Percentiles rank a stretch among this genome's conserved stretches.
Conservation (phyloP, 2,329 filamentous ascomycete genomes). For the Botryosphaeria dothidea region DNA sequence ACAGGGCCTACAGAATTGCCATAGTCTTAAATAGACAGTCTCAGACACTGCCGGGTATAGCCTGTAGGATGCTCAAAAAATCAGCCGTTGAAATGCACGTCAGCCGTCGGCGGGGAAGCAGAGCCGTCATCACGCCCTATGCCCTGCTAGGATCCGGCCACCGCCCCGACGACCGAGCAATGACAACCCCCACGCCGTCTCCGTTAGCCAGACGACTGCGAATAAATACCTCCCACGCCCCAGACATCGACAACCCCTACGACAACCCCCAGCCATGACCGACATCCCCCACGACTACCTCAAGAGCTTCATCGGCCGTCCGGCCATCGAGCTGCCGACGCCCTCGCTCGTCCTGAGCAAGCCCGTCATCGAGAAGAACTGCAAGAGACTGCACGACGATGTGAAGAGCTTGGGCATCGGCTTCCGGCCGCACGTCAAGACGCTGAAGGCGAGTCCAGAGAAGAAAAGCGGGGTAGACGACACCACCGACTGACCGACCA, state of each 20-base stretch:
- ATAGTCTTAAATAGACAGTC: too few relatives aligned
- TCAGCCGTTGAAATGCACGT: too few relatives aligned
- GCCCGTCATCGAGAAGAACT: slow-evolving; percentile 13
- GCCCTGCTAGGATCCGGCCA: background rate
- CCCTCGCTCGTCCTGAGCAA: slow-evolving; percentile 19
- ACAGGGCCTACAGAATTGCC: too few relatives aligned
- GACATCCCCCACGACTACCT: slow-evolving; percentile 11
- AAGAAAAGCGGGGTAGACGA: background rate
- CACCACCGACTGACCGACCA: too few relatives aligned
- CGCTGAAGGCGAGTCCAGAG: slow-evolving; percentile 16
- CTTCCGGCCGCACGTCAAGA: slow-evolving; percentile 20
- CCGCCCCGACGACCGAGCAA: background rate
- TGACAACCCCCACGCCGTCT: background rate
- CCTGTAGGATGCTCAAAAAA: too few relatives aligned
- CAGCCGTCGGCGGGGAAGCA: background rate
- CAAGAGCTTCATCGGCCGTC: slow-evolving; percentile 15
- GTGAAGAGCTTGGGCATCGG: slow-evolving; percentile 16
- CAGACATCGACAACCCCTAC: background rate
- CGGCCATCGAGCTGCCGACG: slow-evolving; percentile 16
- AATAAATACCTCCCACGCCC: background rate
- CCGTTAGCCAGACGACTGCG: background rate
- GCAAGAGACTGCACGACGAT: slow-evolving; percentile 14
- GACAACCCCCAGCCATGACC: background rate
- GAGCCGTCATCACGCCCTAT: background rate
- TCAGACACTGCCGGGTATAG: too few relatives aligned